These are phyloP conservation scores for Rhizopus arrhizus DNA, from an alignment of 371 early-diverging fungal genomes.

Conservation along the genomic window DNA sequence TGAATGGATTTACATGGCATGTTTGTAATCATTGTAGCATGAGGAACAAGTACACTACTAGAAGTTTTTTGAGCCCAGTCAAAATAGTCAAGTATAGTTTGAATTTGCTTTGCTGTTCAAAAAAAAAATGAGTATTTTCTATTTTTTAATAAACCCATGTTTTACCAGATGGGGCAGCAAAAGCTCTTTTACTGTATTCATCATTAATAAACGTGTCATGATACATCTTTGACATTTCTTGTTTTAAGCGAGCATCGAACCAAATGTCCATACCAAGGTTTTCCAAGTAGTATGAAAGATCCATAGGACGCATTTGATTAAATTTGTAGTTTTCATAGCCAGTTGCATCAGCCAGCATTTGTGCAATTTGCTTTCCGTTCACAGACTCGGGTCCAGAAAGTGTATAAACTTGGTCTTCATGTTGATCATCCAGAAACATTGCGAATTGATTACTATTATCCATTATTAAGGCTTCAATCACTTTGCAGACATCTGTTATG, in stretches of 20 bases:
- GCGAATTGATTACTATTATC: slow-evolving; percentile 2
- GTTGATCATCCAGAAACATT: slow-evolving; percentile 16
- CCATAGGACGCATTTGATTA: slow-evolving; percentile 29
- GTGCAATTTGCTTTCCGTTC: slow-evolving; percentile 25
- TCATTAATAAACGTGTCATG: slow-evolving; percentile 24
- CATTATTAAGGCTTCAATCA: slow-evolving; percentile 24
- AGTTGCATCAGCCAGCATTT: slow-evolving; percentile 20
- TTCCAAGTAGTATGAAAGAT: slow-evolving; percentile 29
- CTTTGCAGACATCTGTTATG: slow-evolving; percentile 32
- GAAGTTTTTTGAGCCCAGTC: slow-evolving; percentile 32
- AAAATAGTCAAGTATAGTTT: slow-evolving; percentile 38
- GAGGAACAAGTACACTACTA: slow-evolving; percentile 32
- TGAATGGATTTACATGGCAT: slow-evolving; percentile 17
- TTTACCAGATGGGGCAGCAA: slow-evolving; percentile 29
- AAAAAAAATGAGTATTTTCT: neutral
- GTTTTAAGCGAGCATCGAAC: slow-evolving; percentile 38
- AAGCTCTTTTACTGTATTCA: slow-evolving; percentile 23
- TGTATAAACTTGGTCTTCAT: slow-evolving; percentile 32
- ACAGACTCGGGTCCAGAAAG: slow-evolving; percentile 33
- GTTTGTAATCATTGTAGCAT: slow-evolving; percentile 32
- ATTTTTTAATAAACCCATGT: neutral
- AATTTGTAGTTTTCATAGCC: slow-evolving; percentile 26
- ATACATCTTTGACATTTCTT: slow-evolving; percentile 34
- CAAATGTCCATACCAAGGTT: slow-evolving; percentile 32
- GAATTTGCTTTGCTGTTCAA: slow-evolving; percentile 29